These are phyloP conservation scores for Penicillium soppii DNA, from an alignment of 495 filamentous ascomycete species.

Conservation along the genomic window DNA sequence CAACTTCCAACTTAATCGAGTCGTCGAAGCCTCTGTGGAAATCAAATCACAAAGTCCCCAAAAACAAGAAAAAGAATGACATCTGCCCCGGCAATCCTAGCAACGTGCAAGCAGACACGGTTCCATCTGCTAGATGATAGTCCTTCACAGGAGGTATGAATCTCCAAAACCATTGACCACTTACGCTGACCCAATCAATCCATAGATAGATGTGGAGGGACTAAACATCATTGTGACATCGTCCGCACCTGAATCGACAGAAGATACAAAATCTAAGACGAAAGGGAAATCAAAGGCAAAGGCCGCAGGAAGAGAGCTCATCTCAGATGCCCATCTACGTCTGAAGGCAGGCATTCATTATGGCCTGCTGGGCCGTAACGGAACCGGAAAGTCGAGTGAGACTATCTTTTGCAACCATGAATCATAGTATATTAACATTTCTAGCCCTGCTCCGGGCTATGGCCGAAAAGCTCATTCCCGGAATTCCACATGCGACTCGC, in stretches of 20 bases:
- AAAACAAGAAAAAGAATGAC: conserved; percentile 8
- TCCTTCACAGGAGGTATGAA: conserved; percentile 38
- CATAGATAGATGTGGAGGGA: conserved; percentile 65
- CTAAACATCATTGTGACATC: conserved; percentile 61
- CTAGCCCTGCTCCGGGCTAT: conserved; percentile 70
- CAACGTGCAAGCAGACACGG: conserved; percentile 48
- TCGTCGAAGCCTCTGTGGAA: too few relatives aligned
- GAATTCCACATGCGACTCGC: conserved; percentile 65
- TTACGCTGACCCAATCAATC: neutral
- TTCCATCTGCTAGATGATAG: conserved; percentile 45
- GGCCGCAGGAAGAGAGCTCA: conserved; percentile 61
- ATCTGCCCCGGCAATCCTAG: conserved; percentile 34
- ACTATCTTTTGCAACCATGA: neutral
- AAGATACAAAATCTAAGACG: conserved; percentile 33
- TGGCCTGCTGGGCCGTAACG: conserved; percentile 75
- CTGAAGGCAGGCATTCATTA: conserved; percentile 71
- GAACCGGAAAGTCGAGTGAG: conserved; percentile 77
- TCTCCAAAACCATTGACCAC: neutral
- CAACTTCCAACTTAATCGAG: too few relatives aligned
- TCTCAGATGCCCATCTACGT: conserved; percentile 64
- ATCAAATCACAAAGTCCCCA: neutral
- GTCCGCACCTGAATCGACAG: conserved; percentile 20
- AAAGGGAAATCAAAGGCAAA: conserved; percentile 56
- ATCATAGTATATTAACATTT: neutral
- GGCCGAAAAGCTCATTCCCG: conserved; percentile 74